Percentiles rank a stretch among this genome's conserved stretches.
These are phyloP conservation scores for Phascolomyces articulosus DNA, from an alignment of 371 early-diverging fungal species.

Conservation along the genomic window DNA sequence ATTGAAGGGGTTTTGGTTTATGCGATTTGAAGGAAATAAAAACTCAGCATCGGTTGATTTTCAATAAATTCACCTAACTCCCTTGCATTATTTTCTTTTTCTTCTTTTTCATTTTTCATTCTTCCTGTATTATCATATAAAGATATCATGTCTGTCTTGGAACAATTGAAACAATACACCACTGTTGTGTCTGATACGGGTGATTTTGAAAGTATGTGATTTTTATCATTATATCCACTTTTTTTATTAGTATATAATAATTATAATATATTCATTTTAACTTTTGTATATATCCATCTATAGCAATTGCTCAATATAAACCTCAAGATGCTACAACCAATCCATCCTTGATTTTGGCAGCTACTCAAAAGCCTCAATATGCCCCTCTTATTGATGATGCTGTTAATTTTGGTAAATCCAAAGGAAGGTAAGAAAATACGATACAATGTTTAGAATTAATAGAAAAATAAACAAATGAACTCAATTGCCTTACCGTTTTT, in stretches of 20 bases:
- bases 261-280: background rate
- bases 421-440: constrained; percentile 47
- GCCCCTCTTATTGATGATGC: constrained; percentile 89
- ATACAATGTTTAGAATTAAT: too few species aligned
- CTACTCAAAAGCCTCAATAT: constrained; percentile 91
- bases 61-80: too few species aligned
- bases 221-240: background rate
- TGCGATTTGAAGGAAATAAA: too few species aligned
- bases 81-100: too few species aligned
- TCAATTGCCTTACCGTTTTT: too few species aligned
- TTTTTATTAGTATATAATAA: background rate
- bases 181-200: constrained; percentile 98
- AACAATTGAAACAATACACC: constrained; percentile 87
- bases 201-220: constrained; percentile 87
- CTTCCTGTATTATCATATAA: too few species aligned
- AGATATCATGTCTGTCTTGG: constrained; percentile 62
- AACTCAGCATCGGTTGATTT: too few species aligned
- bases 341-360: constrained; percentile 96
- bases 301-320: constrained; percentile 96
- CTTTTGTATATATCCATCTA: background rate
- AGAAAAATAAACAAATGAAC: too few species aligned
- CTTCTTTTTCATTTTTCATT: too few species aligned
- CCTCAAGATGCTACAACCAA: constrained; percentile 99
- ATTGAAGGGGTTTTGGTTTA: too few species aligned
- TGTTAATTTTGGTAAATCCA: constrained; percentile 81